These are phyloP conservation scores for Botrytis fragariae DNA, from an alignment of 2,329 filamentous ascomycete genomes.

Conservation along the genomic window DNA sequence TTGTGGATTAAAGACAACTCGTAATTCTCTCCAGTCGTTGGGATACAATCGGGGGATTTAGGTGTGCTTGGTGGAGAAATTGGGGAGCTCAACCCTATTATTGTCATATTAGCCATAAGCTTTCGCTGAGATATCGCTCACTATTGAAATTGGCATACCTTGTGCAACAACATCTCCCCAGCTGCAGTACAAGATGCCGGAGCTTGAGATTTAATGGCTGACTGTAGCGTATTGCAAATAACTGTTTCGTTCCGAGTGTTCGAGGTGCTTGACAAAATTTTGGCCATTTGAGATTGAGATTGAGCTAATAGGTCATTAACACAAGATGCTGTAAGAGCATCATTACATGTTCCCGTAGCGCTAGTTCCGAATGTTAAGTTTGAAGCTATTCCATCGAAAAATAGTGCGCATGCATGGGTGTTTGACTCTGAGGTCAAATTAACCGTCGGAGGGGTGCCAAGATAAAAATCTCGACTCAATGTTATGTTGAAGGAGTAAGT, in stretches of 20 bases:
- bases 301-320: not conserved
- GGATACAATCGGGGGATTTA: not conserved
- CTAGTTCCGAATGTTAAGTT: not conserved
- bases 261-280: not conserved
- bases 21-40: constrained; percentile 4
- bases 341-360: not conserved
- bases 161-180: not conserved
- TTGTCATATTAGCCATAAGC: not conserved
- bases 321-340: not conserved
- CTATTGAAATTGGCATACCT: not conserved
- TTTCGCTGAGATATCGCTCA: not conserved
- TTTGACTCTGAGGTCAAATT: not conserved
- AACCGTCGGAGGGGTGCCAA: not conserved
- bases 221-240: not conserved
- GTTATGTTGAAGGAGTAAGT: not conserved
- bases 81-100: not conserved
- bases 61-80: not conserved
- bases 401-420: not conserved
- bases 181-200: not conserved
- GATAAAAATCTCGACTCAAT: not conserved
- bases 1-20: not conserved
- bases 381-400: not conserved
- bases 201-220: not conserved
- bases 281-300: not conserved
- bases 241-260: not conserved